phyloP scores from a whole-genome alignment of 768 basidiomycete species.

The Boletus barrowsii region DNA sequence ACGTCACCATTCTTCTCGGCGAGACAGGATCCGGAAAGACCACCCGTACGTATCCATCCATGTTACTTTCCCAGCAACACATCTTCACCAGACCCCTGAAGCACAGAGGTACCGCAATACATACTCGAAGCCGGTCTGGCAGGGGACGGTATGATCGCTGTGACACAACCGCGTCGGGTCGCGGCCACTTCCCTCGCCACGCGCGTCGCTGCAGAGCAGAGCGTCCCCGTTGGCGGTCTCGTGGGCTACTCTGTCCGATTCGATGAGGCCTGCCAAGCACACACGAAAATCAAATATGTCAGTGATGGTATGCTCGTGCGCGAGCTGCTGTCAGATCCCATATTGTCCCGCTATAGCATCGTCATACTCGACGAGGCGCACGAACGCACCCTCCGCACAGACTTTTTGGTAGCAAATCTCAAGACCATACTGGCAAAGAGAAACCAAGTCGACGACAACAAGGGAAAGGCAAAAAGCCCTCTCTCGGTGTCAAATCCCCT shows the following conservation, averaged over 20 bases:
- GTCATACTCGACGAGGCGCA: slow-evolving; percentile 97
- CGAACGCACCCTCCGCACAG: slow-evolving; percentile 91
- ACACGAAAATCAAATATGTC: slow-evolving; percentile 91
- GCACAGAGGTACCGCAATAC: slow-evolving; percentile 93
- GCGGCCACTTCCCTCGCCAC: slow-evolving; percentile 93
- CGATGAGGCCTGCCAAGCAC: slow-evolving; percentile 69
- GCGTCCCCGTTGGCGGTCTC: slow-evolving; percentile 61
- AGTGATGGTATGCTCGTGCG: slow-evolving; percentile 98
- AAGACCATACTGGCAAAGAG: slow-evolving; percentile 75
- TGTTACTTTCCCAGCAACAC: neutral
- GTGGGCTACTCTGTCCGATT: slow-evolving; percentile 98
- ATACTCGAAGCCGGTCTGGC: slow-evolving; percentile 79
- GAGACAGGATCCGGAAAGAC: slow-evolving; percentile 99
- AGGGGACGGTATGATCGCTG: slow-evolving; percentile 72
- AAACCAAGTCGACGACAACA: slow-evolving; percentile 47
- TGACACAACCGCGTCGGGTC: slow-evolving; percentile 94
- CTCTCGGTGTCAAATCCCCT: slow-evolving; percentile 53
- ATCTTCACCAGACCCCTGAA: slow-evolving; percentile 28
- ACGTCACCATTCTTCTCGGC: slow-evolving; percentile 86
- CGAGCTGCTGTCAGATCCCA: slow-evolving; percentile 78
- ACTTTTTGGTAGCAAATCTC: slow-evolving; percentile 86
- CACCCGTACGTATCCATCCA: slow-evolving; percentile 69
- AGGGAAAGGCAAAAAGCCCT: slow-evolving; percentile 40
- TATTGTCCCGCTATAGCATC: slow-evolving; percentile 79
- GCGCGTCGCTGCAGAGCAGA: slow-evolving; percentile 86